These are phyloP conservation scores for Aleurites moluccanus DNA, from an alignment of 441 rosid species.

Conservation along the genomic window DNA sequence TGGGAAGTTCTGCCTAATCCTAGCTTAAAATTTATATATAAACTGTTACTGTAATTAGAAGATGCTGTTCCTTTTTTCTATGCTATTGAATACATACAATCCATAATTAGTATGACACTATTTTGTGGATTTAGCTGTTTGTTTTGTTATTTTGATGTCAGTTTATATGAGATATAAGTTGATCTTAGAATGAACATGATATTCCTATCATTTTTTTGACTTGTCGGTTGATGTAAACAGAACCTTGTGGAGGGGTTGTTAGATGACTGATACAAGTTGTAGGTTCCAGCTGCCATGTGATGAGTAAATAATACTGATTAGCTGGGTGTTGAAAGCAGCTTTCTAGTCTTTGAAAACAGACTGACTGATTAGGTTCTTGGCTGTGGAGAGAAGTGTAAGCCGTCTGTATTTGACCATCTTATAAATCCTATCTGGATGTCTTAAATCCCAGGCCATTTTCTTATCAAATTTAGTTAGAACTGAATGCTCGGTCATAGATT, in stretches of 20 bases:
- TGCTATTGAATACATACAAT: slow-evolving; percentile 31
- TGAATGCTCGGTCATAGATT: not conserved
- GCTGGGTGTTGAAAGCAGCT: slow-evolving; percentile 14
- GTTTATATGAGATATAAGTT: slow-evolving; percentile 18
- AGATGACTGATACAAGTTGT: slow-evolving; percentile 10
- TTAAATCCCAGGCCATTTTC: not conserved
- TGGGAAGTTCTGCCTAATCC: slow-evolving; percentile 36
- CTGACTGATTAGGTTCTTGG: slow-evolving; percentile 3
- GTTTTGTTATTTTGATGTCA: slow-evolving; percentile 12
- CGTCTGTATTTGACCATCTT: no score
- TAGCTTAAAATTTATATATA: slow-evolving; percentile 40
- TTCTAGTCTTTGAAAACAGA: slow-evolving; percentile 19
- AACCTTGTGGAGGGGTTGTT: not conserved
- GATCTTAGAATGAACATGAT: slow-evolving; percentile 15
- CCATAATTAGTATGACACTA: slow-evolving; percentile 37
- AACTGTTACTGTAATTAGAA: slow-evolving; percentile 55
- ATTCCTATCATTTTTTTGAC: not conserved
- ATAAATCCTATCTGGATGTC: not conserved
- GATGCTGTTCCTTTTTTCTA: slow-evolving; percentile 24
- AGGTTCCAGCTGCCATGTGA: slow-evolving; percentile 29
- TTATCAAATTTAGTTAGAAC: not conserved
- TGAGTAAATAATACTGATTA: not conserved
- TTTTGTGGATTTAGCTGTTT: slow-evolving; percentile 21
- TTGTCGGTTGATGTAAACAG: slow-evolving; percentile 9
- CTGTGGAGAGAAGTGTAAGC: not conserved